Base-by-base conservation (phyloP, 768 basidiomycete genomes). In the Tremella yokohamensis region DNA sequence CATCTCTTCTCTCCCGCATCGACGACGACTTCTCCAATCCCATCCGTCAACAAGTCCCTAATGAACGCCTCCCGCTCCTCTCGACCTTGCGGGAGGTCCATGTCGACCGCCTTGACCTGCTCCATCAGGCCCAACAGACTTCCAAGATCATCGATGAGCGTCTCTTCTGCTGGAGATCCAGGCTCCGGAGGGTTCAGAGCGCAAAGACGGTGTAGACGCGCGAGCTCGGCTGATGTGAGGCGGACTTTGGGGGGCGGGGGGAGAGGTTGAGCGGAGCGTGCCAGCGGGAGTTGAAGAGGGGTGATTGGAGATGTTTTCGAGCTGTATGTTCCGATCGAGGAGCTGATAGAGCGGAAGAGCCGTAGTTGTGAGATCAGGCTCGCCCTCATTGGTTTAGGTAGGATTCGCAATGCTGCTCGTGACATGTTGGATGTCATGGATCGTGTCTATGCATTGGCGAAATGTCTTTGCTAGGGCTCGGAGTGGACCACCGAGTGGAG, bases 91-190 rank as follows among this genome's bases (percentile, higher is more conserved):
- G 66, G 66, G 19, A 73, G 50, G 22, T 62, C 48, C 42, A 45
- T 45, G 22, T 45, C 42, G 4, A 73, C 66, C 2, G 39, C 56
- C 39, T 70, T 64, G 49, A 73, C 68, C 9, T 58, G 18, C 13
- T 73, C 68, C 71, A 70, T 73, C 1, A 73, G 42, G 1, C 56
- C 54, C 2, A 73, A 49, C 39, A 73, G 49, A 9, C 53, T 63
- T 20, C 49, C 51, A 26, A 73, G 45, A 9, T 60, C 71, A 1
- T 48, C 20, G 0, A 70, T 49, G 7, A 73, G 52, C 19, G 52
- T 26, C 18, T 22, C 13, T 57, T 73, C 69, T 52, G 68, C 71
- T 15, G 20, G 24, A n/a, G 62, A 63, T 16, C 56, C 63, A 3
- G 24, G 9, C 1, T 49, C 15, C 1, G 71, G 71, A 3, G 70